A percentile compares a stretch with the other conserved stretches of the same genome.
These are phyloP conservation scores for Trichoderma koningiopsis DNA, from an alignment of 2,329 filamentous ascomycete species.

Conservation along the genomic window DNA sequence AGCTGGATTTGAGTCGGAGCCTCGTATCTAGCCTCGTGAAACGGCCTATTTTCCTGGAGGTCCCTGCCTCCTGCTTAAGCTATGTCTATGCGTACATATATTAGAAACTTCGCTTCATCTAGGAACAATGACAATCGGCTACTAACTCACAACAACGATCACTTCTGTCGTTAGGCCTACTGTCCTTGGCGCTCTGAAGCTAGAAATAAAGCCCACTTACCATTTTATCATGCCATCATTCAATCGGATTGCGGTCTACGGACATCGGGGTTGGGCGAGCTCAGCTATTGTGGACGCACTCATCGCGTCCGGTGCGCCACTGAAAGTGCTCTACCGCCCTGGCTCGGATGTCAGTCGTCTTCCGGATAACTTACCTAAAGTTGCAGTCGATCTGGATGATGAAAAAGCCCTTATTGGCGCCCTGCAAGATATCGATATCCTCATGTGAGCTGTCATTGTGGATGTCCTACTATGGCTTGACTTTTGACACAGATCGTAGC, in stretches of 20 bases:
- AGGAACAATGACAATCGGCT: neutral
- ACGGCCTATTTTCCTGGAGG: neutral
- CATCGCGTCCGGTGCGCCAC: neutral
- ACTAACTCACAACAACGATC: neutral
- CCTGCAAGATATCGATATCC: neutral
- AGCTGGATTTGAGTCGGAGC: neutral
- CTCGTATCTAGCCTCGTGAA: neutral
- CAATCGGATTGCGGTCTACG: neutral
- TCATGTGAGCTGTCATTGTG: neutral
- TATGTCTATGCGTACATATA: neutral
- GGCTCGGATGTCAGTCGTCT: neutral
- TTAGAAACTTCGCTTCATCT: neutral
- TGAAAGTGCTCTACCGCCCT: neutral
- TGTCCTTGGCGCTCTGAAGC: neutral
- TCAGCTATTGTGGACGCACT: neutral
- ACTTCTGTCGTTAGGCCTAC: neutral
- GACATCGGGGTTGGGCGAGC: neutral
- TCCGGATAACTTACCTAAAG: neutral
- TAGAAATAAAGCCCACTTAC: neutral
- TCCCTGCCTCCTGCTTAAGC: neutral
- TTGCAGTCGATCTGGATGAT: neutral
- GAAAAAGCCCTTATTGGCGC: neutral
- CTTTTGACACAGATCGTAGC: neutral
- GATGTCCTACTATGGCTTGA: neutral
- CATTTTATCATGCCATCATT: neutral